Evolutionary conservation across 1,139 yeast species (phyloP).

Genomic region (Taphrina wiesneri): DNA sequence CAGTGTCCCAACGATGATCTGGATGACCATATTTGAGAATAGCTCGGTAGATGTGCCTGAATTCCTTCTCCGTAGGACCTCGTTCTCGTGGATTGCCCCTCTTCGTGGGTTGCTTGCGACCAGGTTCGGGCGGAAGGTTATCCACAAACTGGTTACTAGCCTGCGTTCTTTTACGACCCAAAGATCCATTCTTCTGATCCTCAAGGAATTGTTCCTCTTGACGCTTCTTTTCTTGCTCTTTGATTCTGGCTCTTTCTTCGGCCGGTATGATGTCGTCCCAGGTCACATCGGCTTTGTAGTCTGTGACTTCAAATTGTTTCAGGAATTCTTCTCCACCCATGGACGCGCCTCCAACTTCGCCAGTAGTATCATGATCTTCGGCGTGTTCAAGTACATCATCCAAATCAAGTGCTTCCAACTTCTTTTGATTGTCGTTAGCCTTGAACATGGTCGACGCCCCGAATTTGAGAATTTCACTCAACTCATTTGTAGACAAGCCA

Average conservation of each 20-base stretch:
- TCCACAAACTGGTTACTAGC: conserved; percentile 39
- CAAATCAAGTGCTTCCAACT: conserved; percentile 88
- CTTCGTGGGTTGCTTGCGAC: conserved; percentile 44
- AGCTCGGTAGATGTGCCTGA: conserved; percentile 81
- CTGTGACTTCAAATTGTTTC: conserved; percentile 96
- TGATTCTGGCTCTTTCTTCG: conserved; percentile 81
- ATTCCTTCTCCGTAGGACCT: conserved; percentile 77
- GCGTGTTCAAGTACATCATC: conserved; percentile 97
- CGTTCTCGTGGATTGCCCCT: conserved; percentile 43
- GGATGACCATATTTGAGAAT: conserved; percentile 81
- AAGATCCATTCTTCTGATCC: conserved; percentile 82
- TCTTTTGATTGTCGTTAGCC: conserved; percentile 87
- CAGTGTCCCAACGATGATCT: conserved; percentile 76
- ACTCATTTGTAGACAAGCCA: conserved; percentile 72
- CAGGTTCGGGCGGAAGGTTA: conserved; percentile 45
- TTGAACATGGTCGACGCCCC: conserved; percentile 99
- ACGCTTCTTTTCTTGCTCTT: conserved; percentile 84
- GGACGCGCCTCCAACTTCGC: conserved; percentile 93
- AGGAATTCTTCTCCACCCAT: conserved; percentile 97
- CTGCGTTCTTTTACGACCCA: conserved; percentile 39
- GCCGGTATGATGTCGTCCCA: conserved; percentile 99
- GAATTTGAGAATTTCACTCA: conserved; percentile 89
- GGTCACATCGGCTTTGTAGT: conserved; percentile 95
- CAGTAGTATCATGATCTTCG: conserved; percentile 94
- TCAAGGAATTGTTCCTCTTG: conserved; percentile 82